Conservation (phyloP, 768 basidiomycete genomes). For the Gelatoporia subvermispora region DNA sequence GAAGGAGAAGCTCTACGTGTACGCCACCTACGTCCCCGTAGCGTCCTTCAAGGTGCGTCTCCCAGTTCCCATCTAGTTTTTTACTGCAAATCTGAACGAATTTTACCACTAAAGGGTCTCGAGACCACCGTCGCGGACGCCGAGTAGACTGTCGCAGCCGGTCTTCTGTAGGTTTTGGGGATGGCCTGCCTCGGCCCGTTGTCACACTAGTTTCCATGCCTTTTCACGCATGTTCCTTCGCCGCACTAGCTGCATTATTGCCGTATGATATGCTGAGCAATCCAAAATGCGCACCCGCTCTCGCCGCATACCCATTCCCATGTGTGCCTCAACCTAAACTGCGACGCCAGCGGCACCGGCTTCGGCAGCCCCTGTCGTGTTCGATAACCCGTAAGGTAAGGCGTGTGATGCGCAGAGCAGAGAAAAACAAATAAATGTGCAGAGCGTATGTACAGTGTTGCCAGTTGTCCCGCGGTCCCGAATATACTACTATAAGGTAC, state of each 20-base stretch:
- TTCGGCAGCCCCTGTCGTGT: too few relatives aligned
- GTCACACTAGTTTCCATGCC: constrained; percentile 14
- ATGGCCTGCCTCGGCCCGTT: constrained; percentile 9
- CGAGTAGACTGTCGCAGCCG: constrained; percentile 44
- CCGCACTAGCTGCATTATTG: constrained; percentile 15
- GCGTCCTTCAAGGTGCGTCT: constrained; percentile 74
- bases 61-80: constrained; percentile 3
- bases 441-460: background rate
- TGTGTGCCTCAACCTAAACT: background rate
- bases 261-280: constrained; percentile 26
- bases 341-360: background rate
- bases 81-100: constrained; percentile 3
- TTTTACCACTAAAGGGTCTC: constrained; percentile 54
- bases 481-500: background rate
- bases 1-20: constrained; percentile 95
- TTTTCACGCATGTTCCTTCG: constrained; percentile 20
- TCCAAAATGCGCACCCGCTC: constrained; percentile 9
- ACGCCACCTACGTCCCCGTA: constrained; percentile 79
- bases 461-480: background rate
- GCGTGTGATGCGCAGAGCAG: background rate
- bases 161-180: constrained; percentile 12
- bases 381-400: too few relatives aligned
- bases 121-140: constrained; percentile 80
- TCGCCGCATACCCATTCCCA: background rate
- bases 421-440: background rate